A percentile compares a stretch with the other conserved stretches of the same genome.
These are phyloP conservation scores for Fomitopsis pulvina DNA, from an alignment of 768 basidiomycete species.

Conservation along the genomic window DNA sequence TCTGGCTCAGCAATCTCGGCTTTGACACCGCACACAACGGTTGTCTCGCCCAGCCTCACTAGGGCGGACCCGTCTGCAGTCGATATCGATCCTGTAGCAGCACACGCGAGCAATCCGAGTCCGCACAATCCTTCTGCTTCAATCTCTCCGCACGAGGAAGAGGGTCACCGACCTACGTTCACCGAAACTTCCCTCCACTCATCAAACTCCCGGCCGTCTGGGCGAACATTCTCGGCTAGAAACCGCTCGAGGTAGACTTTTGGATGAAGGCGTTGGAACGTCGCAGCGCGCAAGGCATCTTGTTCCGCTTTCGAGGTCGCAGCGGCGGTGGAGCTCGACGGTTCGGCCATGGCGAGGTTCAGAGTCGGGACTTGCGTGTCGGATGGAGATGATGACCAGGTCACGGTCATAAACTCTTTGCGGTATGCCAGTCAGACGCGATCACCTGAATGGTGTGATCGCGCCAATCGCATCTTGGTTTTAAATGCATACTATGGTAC, in stretches of 20 bases:
- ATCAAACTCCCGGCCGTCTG: constrained; percentile 70
- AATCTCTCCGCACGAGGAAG: not conserved
- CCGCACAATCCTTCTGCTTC: not conserved
- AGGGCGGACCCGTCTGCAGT: constrained; percentile 93
- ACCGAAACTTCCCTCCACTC: constrained; percentile 72
- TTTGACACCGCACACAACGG: constrained; percentile 92
- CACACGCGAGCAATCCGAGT: not conserved
- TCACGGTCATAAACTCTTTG: not conserved
- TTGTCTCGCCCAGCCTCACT: constrained; percentile 88
- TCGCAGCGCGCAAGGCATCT: constrained; percentile 25
- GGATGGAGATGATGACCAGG: not conserved
- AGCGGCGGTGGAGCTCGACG: constrained; percentile 7
- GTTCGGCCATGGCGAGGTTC: constrained; percentile 1
- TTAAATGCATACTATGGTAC: too few relatives aligned
- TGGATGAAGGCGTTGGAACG: constrained; percentile 89
- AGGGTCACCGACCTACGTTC: constrained; percentile 61
- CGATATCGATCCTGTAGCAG: constrained; percentile 75
- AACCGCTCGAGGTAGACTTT: constrained; percentile 84
- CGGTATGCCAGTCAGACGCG: not conserved
- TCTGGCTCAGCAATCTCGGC: constrained; percentile 93
- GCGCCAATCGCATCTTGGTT: too few relatives aligned
- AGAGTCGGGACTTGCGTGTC: not conserved
- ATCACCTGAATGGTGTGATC: not conserved
- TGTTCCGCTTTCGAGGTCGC: constrained; percentile 10
- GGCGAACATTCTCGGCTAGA: constrained; percentile 66